Evolutionary conservation across 2,329 filamentous ascomycete species (phyloP), one percentile per base, ranked within the genome.

Genomic region (Beauveria varroae): DNA sequence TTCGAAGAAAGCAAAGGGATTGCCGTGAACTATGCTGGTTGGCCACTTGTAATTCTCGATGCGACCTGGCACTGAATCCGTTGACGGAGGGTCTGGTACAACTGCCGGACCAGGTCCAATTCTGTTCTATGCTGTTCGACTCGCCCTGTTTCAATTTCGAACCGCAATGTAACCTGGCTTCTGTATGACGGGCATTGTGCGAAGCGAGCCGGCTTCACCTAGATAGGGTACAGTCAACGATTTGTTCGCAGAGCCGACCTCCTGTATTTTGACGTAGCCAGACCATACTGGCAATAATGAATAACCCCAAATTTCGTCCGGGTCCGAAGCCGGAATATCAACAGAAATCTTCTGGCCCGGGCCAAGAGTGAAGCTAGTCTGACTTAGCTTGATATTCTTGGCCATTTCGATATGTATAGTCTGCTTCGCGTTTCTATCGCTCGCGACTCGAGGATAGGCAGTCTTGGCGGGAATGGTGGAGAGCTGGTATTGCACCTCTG

Each of bases 211-310:
- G 3, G 63, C 68, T 7, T 75, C 64, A 16, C 75, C 76, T 16
- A 74, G 68, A 64, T 78, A 78, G 1, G 76, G 76, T 7, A 78
- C 64, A 4, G 68, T 67, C 22, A 77, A 68, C 18, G 66, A 64
- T 10, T 73, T 70, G 24, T 68, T 70, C 3, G 49, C 7, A 2
- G 26, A n/a, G 24, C 73, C 74, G 34, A 70, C 72, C 49, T 70
- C 70, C 40, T 73, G 74, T 53, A 79, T 67, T 12, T 73, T 68
- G 57, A 79, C 68, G 67, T 73, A 78, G 24, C 77, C 77, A 26
- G 73, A 73, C 67, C 78, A 79, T 7, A 79, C 69, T 5, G 76
- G 75, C 24, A 78, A 63, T n/a, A n/a, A n/a, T n/a, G n/a, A n/a
- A n/a, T n/a, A n/a, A n/a, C n/a, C n/a, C n/a, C n/a, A n/a, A 6